Base-by-base conservation (phyloP, 129 eudicot species). In the Gnaphalium uliginosum region DNA sequence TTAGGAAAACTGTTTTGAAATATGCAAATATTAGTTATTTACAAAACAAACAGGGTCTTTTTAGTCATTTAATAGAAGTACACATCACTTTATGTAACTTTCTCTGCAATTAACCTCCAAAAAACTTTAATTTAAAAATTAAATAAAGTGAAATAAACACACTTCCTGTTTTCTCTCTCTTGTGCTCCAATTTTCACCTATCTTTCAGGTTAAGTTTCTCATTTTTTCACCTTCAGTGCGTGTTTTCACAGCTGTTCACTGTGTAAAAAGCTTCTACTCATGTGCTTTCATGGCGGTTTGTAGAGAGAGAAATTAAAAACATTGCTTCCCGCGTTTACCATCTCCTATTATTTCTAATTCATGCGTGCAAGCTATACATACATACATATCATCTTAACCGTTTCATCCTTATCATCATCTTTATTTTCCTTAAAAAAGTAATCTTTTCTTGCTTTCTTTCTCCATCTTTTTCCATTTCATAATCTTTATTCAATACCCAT, bases 321-420 rank as follows among this genome's bases (percentile, higher is more conserved):
- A 80, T 80, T 80, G 83, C 83, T 80, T 80, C 72, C 79, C 74
- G 69, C 79, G 22, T 58, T 73, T 66, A 21, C 67, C 78, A 33
- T 64, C 83, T 19, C 35, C 29, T n/a, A 3, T 14, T 61, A 23
- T 13, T 50, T 7, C 27, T 73, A 29, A 58, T 30, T 74, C 79
- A 80, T 80, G 83, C 83, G 83, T 80, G 75, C 83, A 80, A 80
- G 83, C 82, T 71, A 71, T 8, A 79, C 19, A 43, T 78, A 62
- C 51, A 43, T 33, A 26, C 46, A 13, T 63, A 57, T 66, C 69
- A 65, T 24, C 61, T 56, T 56, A 80, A 80, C 75, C 83, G 79
- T 67, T 74, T 66, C 83, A 73, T 73, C 71, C 7, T 80, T 80
- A 80, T 79, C 83, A 29, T 65, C 56, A 25, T 64, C 77, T 9